Conservation (phyloP, 768 basidiomycete species). For the Leucosporidium creatinivorum region DNA sequence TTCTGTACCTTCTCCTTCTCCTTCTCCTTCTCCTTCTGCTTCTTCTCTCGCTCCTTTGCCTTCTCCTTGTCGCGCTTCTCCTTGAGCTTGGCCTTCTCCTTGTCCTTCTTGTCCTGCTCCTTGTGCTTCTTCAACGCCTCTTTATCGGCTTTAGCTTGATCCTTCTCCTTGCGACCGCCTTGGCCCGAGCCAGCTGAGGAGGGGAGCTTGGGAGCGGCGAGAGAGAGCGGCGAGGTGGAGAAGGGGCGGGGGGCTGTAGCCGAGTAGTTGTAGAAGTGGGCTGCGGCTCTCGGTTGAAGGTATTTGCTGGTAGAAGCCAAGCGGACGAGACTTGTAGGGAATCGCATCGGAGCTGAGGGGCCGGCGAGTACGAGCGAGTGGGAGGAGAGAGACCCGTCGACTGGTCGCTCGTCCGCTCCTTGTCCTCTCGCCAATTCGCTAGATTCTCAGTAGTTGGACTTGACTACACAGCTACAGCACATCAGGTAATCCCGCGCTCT, state of each 20-base stretch:
- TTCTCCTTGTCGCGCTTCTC: slow-evolving; percentile 4
- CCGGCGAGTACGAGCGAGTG: too few species aligned
- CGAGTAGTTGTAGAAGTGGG: too few species aligned
- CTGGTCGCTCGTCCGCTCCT: too few species aligned
- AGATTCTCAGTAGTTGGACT: too few species aligned
- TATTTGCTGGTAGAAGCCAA: too few species aligned
- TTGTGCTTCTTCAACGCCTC: slow-evolving; percentile 9
- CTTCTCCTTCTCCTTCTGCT: background rate
- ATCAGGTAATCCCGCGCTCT: too few species aligned
- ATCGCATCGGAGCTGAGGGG: too few species aligned
- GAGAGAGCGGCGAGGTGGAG: background rate
- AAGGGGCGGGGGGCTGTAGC: background rate
- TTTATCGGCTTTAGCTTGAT: slow-evolving; percentile 13
- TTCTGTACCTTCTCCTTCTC: slow-evolving; percentile 20
- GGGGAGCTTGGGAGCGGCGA: background rate
- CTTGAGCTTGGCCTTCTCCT: slow-evolving; percentile 8
- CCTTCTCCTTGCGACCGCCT: slow-evolving; percentile 14
- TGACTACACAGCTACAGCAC: too few species aligned
- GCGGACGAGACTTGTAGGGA: too few species aligned
- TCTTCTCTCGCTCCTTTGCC: background rate
- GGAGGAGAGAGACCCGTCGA: too few species aligned
- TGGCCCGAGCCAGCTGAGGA: slow-evolving; percentile 5
- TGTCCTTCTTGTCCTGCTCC: slow-evolving; percentile 10
- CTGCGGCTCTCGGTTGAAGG: too few species aligned
- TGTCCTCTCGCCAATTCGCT: too few species aligned